Conservation (phyloP, 495 filamentous ascomycete genomes). For the Penicillium parvum region DNA sequence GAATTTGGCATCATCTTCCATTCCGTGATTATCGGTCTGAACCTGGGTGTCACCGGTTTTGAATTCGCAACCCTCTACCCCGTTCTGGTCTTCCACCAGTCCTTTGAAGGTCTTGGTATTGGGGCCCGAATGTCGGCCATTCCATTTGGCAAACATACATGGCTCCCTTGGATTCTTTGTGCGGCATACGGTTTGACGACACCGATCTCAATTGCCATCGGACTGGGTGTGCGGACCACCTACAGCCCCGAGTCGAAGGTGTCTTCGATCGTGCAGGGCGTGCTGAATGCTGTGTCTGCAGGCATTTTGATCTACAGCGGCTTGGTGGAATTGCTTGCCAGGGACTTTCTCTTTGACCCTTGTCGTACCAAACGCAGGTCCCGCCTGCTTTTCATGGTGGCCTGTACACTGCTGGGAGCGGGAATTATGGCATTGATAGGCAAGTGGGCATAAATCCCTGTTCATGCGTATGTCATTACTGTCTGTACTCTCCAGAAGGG, state of each 20-base stretch:
- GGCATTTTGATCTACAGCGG: too few relatives aligned
- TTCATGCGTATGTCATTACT: too few relatives aligned
- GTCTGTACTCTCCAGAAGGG: constrained; percentile 1
- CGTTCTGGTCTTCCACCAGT: constrained; percentile 53
- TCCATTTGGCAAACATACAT: too few relatives aligned
- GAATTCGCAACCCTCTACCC: constrained; percentile 64
- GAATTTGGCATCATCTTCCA: constrained; percentile 74
- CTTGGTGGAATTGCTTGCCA: too few relatives aligned
- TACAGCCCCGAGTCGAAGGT: constrained; percentile 29
- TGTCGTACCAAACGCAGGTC: constrained; percentile 26
- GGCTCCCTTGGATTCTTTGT: constrained; percentile 34
- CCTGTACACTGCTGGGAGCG: constrained; percentile 26
- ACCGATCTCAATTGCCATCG: constrained; percentile 38
- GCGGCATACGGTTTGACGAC: constrained; percentile 36
- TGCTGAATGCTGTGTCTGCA: too few relatives aligned
- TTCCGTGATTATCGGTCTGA: constrained; percentile 68
- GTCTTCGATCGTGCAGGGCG: too few relatives aligned
- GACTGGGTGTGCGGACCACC: constrained; percentile 34
- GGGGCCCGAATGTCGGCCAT: constrained; percentile 42
- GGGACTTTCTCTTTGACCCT: too few relatives aligned
- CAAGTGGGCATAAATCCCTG: constrained; percentile 33
- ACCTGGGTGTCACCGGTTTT: constrained; percentile 57
- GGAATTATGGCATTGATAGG: constrained; percentile 36
- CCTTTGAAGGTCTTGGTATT: constrained; percentile 26
- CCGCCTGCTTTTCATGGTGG: constrained; percentile 33